Percentiles rank a stretch among this genome's conserved stretches.
These are phyloP conservation scores for Acarospora socialis DNA, from an alignment of 2,329 filamentous ascomycete species.

Conservation along the genomic window DNA sequence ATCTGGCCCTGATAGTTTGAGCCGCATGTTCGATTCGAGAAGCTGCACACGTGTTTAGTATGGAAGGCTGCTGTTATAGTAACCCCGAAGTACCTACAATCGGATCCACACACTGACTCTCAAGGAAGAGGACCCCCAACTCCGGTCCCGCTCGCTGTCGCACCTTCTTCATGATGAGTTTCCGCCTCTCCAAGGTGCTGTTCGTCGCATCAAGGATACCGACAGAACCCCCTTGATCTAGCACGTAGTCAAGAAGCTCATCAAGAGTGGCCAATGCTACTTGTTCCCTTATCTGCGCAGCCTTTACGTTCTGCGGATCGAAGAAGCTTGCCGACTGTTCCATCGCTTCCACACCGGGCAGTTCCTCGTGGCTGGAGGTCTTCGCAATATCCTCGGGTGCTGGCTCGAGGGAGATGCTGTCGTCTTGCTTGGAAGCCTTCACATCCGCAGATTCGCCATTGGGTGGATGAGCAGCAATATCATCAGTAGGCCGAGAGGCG, in stretches of 20 bases:
- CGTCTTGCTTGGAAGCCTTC: conserved; percentile 8
- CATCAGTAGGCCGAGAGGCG: conserved; percentile 13
- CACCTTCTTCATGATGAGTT: conserved; percentile 71
- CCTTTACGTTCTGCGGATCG: conserved; percentile 72
- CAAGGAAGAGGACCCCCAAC: conserved; percentile 84
- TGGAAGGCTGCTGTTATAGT: no score
- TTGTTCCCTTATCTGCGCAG: conserved; percentile 73
- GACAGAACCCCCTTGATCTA: conserved; percentile 69
- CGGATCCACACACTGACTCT: conserved; percentile 80
- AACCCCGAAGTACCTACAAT: conserved; percentile 30
- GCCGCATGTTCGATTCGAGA: conserved; percentile 88
- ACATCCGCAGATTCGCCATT: conserved; percentile 12
- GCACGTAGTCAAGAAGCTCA: conserved; percentile 78
- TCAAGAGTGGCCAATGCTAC: conserved; percentile 86
- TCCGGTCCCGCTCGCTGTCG: conserved; percentile 67
- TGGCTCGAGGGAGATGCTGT: no score
- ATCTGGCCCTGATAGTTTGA: conserved; percentile 90
- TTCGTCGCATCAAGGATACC: conserved; percentile 97
- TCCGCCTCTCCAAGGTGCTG: conserved; percentile 74
- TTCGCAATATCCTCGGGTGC: no score
- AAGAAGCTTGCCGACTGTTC: conserved; percentile 93
- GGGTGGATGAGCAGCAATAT: conserved; percentile 1
- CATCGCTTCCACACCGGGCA: conserved; percentile 38
- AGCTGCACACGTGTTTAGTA: no score
- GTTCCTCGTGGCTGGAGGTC: conserved; percentile 7